Percentiles rank a stretch among this genome's conserved stretches.
Evolutionary conservation across 192 early-diverging fungal species (phyloP).

Genomic region (Coemansia sp.): DNA sequence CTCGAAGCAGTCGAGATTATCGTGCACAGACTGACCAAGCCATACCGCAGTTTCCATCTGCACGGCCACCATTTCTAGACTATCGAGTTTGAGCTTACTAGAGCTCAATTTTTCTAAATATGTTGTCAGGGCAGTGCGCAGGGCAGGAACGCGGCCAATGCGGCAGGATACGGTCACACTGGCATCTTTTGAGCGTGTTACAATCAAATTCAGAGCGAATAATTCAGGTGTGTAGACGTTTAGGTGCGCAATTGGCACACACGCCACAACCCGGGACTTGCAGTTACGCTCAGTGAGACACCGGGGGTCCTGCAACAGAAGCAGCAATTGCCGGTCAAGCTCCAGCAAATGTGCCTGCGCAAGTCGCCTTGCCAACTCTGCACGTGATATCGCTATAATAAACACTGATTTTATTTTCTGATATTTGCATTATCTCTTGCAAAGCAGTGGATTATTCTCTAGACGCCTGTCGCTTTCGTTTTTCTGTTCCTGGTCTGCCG

Average conservation of each 20-base stretch:
- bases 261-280: not conserved
- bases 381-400: slow-evolving; percentile 6
- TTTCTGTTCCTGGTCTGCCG: too few relatives aligned
- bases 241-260: not conserved
- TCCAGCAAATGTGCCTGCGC: not conserved
- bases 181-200: not conserved
- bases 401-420: not conserved
- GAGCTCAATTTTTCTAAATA: not conserved
- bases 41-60: not conserved
- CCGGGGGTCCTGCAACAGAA: not conserved
- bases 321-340: not conserved
- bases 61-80: not conserved
- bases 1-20: not conserved
- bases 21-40: not conserved
- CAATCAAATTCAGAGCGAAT: not conserved
- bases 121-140: not conserved
- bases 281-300: not conserved
- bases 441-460: too few relatives aligned
- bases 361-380: not conserved
- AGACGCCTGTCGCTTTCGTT: too few relatives aligned
- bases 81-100: not conserved
- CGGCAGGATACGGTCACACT: not conserved
- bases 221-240: not conserved
- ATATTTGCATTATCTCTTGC: too few relatives aligned
- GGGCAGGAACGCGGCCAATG: not conserved